Percentiles rank a stretch among this genome's conserved stretches.
phyloP scores from a whole-genome alignment of 768 basidiomycete genomes.

The Tricholoma furcatifolium region DNA sequence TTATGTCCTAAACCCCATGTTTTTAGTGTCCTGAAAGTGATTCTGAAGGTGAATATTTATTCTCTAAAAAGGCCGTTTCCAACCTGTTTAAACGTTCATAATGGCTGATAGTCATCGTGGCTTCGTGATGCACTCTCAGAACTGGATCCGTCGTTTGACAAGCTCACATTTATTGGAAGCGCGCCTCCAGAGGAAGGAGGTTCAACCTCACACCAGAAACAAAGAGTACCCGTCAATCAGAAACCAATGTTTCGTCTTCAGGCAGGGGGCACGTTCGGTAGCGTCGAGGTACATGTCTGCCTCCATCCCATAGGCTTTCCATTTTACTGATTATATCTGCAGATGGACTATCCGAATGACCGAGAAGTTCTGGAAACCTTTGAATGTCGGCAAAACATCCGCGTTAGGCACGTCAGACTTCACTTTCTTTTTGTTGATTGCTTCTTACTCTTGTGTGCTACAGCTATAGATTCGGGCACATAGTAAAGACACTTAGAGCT shows the following conservation, averaged over 20 bases:
- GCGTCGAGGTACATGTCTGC: constrained; percentile 61
- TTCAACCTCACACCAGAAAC: constrained; percentile 16
- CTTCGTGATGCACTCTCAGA: constrained; percentile 91
- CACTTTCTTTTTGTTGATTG: not conserved
- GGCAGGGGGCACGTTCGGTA: constrained; percentile 80
- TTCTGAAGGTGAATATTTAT: constrained; percentile 63
- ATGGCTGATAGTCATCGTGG: constrained; percentile 71
- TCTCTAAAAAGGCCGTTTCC: not conserved
- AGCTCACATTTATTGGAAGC: constrained; percentile 79
- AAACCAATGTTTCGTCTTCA: constrained; percentile 78
- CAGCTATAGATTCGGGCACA: constrained; percentile 85
- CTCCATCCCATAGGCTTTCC: constrained; percentile 1
- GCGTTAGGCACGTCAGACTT: constrained; percentile 58
- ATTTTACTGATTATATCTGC: not conserved
- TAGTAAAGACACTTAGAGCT: constrained; percentile 69
- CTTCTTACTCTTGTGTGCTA: not conserved
- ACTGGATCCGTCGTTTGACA: constrained; percentile 85
- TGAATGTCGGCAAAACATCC: constrained; percentile 67
- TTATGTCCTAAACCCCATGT: not conserved
- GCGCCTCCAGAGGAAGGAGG: constrained; percentile 41
- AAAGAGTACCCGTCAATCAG: constrained; percentile 24
- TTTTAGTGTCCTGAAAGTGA: constrained; percentile 71
- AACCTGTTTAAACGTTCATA: not conserved
- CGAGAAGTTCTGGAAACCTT: constrained; percentile 88
- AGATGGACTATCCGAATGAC: constrained; percentile 98